These are phyloP conservation scores for Chernovozyma sophiae-reginae DNA, from an alignment of 1,139 yeast species.

Conservation along the genomic window DNA sequence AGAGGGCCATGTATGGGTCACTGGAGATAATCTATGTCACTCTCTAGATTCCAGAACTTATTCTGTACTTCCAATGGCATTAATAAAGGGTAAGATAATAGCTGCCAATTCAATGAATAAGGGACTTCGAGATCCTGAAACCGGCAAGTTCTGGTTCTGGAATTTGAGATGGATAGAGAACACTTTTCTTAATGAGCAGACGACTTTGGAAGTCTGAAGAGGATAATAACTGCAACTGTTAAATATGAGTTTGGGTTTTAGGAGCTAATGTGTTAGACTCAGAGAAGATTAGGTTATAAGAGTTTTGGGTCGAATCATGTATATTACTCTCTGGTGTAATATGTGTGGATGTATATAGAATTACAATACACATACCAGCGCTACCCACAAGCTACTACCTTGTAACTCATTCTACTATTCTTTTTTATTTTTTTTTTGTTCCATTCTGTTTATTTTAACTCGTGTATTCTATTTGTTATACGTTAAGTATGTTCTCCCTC, in stretches of 20 bases:
- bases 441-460: background rate
- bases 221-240: too few species aligned
- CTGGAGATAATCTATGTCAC: conserved; percentile 87
- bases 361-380: background rate
- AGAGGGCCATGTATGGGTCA: conserved; percentile 93
- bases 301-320: too few species aligned
- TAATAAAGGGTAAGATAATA: conserved; percentile 83
- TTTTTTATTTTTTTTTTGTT: too few species aligned
- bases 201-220: too few species aligned
- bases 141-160: conserved; percentile 38
- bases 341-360: conserved; percentile 1
- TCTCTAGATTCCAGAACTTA: conserved; percentile 91
- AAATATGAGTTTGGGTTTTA: too few species aligned
- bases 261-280: too few species aligned
- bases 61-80: conserved; percentile 81
- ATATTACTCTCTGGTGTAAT: too few species aligned
- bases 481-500: background rate
- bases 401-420: too few species aligned
- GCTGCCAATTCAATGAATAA: conserved; percentile 51
- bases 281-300: too few species aligned
- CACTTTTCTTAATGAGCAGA: conserved; percentile 22
- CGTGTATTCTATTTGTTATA: background rate
- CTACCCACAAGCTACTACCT: too few species aligned
- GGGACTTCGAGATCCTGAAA: conserved; percentile 22
- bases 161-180: conserved; percentile 55